These are phyloP conservation scores for Leccinum ochraceum DNA, from an alignment of 768 basidiomycete genomes.

Conservation along the genomic window DNA sequence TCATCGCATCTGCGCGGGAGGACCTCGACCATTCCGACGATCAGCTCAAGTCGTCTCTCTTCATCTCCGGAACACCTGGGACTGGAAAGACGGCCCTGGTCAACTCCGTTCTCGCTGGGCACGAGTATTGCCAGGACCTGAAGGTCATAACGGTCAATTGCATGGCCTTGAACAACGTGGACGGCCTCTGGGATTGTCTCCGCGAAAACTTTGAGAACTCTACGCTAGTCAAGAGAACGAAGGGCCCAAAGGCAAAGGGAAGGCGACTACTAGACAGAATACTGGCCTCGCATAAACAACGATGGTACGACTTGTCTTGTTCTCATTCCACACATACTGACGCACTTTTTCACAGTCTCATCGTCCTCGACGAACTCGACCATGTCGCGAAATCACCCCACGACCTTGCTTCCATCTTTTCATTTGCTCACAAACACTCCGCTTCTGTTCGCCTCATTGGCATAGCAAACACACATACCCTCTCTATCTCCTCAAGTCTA, in stretches of 20 bases:
- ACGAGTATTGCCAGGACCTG: constrained; percentile 40
- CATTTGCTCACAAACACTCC: constrained; percentile 56
- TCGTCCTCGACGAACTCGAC: constrained; percentile 87
- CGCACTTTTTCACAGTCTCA: constrained; percentile 41
- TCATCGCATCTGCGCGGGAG: constrained; percentile 56
- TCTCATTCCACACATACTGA: constrained; percentile 20
- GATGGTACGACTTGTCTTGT: constrained; percentile 45
- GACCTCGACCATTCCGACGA: constrained; percentile 16
- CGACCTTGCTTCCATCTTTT: constrained; percentile 63
- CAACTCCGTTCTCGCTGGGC: constrained; percentile 56
- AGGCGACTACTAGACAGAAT: constrained; percentile 49
- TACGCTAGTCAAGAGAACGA: constrained; percentile 38
- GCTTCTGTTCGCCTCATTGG: constrained; percentile 69
- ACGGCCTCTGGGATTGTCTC: constrained; percentile 70
- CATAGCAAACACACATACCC: constrained; percentile 88
- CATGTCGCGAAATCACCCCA: constrained; percentile 68
- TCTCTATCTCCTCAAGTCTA: constrained; percentile 56
- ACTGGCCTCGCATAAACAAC: constrained; percentile 43
- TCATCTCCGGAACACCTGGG: constrained; percentile 92
- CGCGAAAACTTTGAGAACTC: constrained; percentile 50
- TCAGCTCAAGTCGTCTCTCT: constrained; percentile 53
- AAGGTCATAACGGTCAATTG: constrained; percentile 70
- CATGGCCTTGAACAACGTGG: constrained; percentile 70
- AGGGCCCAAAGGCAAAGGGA: constrained; percentile 45
- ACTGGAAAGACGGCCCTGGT: constrained; percentile 91